These are phyloP conservation scores for Adansonia digitata DNA, from an alignment of 345 rosid genomes.

Conservation along the genomic window DNA sequence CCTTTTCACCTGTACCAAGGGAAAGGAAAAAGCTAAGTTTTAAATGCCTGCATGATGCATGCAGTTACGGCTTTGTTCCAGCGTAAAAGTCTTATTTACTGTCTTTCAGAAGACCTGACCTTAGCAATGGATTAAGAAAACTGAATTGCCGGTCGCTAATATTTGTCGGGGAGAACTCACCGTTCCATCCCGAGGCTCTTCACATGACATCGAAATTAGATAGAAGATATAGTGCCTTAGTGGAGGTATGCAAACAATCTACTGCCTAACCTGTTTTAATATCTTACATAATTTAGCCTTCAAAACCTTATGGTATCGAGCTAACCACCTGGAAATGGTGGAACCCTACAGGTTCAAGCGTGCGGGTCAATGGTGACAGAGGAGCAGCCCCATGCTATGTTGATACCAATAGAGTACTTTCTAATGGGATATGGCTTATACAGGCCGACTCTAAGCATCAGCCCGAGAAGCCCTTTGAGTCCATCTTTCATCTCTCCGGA, in stretches of 20 bases:
- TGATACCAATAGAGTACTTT: constrained; percentile 87
- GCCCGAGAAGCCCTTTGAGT: constrained; percentile 84
- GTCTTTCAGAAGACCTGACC: constrained; percentile 71
- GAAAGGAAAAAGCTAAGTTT: too few relatives aligned
- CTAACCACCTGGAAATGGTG: background rate
- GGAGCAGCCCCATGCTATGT: constrained; percentile 97
- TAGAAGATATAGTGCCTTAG: constrained; percentile 75
- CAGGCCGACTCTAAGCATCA: constrained; percentile 60
- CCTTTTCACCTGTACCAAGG: background rate
- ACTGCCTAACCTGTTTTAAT: background rate
- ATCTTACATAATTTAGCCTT: background rate
- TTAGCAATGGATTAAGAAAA: constrained; percentile 62
- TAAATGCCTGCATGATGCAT: too few relatives aligned
- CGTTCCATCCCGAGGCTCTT: constrained; percentile 78
- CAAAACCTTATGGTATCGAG: background rate
- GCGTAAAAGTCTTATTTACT: background rate
- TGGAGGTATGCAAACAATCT: constrained; percentile 52
- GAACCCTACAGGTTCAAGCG: constrained; percentile 65
- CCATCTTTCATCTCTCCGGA: constrained; percentile 87
- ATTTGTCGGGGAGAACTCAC: constrained; percentile 86
- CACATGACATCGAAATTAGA: constrained; percentile 79
- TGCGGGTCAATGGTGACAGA: constrained; percentile 94
- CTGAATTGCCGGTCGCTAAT: constrained; percentile 73
- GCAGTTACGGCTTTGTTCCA: background rate
- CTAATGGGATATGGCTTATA: constrained; percentile 76